Base-by-base conservation (phyloP, 208 protist genomes). In the Crithidia sp. region DNA sequence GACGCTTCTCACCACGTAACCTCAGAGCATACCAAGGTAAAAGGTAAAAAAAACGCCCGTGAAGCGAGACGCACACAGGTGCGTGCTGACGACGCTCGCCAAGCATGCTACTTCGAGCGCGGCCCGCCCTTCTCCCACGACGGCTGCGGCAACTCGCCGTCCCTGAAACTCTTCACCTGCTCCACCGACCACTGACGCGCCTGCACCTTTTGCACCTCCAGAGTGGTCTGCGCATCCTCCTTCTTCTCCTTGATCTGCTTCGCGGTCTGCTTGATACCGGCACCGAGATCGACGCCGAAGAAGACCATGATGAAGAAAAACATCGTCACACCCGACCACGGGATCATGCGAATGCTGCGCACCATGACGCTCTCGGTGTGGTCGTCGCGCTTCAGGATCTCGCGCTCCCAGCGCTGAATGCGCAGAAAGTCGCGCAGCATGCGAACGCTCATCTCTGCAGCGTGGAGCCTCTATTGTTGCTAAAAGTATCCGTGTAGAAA, bases 291-390 rank as follows among this genome's bases (percentile, higher is more conserved):
- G 7, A 95, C 81, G 10, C 90, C 90, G 61, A 95, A 95, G 71
- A 95, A 95, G 47, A 95, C 59, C 86, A 93, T 92, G 58, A 93
- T 76, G 71, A 95, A 93, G 75, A 91, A 70, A 65, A 95, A 88
- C 88, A 93, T 89, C 13, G 87, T 66, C 54, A 95, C 84, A 28
- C 88, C 87, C 4, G 86, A 87, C 88, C 90, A 95, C 16, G 90
- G 90, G 13, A 95, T 81, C 55, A 82, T 83, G 55, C 85, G 86
- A 28, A 95, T 77, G 10, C 72, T 67, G 10, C 82, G 79, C 12
- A 73, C 69, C 52, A 92, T 28, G 8, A 83, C 55, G 19, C 88
- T 69, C 7, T 95, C 90, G 13, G 71, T 74, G 39, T 71, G 64
- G 54, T 84, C 82, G 6, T 83, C 86, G 14, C 88, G 84, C 65